Percentiles rank a stretch among this genome's conserved stretches.
These are phyloP conservation scores for Peronospora farinosa DNA, from an alignment of 352 stramenopile genomes.

Conservation along the genomic window DNA sequence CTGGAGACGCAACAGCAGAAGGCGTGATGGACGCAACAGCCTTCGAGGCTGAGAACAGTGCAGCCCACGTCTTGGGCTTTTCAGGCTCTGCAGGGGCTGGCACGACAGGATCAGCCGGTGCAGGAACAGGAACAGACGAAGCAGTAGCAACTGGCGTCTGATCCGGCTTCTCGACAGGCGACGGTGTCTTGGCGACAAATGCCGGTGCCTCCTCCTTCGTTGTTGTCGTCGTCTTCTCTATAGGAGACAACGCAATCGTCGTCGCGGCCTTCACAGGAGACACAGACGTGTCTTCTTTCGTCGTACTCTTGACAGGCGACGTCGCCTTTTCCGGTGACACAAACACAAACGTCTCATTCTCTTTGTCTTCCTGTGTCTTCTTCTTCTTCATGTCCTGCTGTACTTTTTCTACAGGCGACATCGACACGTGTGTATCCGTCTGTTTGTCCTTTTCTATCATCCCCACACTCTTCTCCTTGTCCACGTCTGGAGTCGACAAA, in stretches of 20 bases:
- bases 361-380: slow-evolving; percentile 8
- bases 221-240: slow-evolving; percentile 34
- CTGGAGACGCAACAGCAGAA: slow-evolving; percentile 11
- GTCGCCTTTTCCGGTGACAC: slow-evolving; percentile 30
- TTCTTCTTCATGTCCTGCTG: slow-evolving; percentile 12
- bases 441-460: slow-evolving; percentile 28
- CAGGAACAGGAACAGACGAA: slow-evolving; percentile 21
- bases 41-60: slow-evolving; percentile 22
- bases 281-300: slow-evolving; percentile 7
- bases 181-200: slow-evolving; percentile 13
- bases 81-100: slow-evolving; percentile 19
- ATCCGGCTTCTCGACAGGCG: slow-evolving; percentile 29
- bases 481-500: slow-evolving; percentile 1
- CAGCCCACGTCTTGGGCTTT: slow-evolving; percentile 35
- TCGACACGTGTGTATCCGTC: slow-evolving; percentile 13
- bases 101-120: slow-evolving; percentile 26
- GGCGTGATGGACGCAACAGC: slow-evolving; percentile 19
- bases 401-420: slow-evolving; percentile 12
- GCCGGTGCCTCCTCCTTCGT: slow-evolving; percentile 10
- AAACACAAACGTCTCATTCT: slow-evolving; percentile 14
- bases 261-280: slow-evolving; percentile 28
- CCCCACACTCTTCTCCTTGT: neutral
- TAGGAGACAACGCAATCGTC: slow-evolving; percentile 29
- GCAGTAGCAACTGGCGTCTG: slow-evolving; percentile 9
- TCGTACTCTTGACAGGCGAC: slow-evolving; percentile 18